Evolutionary conservation across 1,284 basidiomycete species (phyloP).

Genomic region (Cystobasidium pallidum): DNA sequence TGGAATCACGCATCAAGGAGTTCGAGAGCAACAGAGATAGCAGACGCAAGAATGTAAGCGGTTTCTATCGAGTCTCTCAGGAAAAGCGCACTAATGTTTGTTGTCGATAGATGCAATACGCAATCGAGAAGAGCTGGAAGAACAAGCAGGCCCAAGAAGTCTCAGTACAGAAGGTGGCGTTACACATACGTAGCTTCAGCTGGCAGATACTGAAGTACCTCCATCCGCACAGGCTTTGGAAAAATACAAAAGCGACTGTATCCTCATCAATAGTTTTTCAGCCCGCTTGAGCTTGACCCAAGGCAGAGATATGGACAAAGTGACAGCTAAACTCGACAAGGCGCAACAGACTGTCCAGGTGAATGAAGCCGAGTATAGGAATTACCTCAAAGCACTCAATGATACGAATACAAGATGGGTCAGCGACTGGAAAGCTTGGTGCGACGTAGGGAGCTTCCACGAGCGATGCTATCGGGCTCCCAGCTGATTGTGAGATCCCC

Average conservation of each 20-base stretch:
- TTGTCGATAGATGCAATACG: constrained; percentile 62
- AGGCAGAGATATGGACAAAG: constrained; percentile 90
- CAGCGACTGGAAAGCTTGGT: constrained; percentile 88
- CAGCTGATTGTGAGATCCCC: constrained; percentile 4
- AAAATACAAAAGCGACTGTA: constrained; percentile 91
- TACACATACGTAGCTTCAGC: neutral
- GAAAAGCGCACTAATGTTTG: neutral
- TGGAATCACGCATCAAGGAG: constrained; percentile 67
- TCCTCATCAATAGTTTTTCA: constrained; percentile 92
- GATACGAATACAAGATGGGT: constrained; percentile 89
- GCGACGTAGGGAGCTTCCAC: constrained; percentile 64
- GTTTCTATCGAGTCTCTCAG: neutral
- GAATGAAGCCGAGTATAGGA: constrained; percentile 84
- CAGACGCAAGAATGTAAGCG: constrained; percentile 67
- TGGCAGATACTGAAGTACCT: neutral
- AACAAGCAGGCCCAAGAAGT: constrained; percentile 79
- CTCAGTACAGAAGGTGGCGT: constrained; percentile 70
- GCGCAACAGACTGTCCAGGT: constrained; percentile 84
- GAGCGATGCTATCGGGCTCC: neutral
- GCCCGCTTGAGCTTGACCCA: constrained; percentile 91
- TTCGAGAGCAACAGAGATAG: constrained; percentile 71
- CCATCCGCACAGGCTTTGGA: constrained; percentile 70
- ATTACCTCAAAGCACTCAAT: constrained; percentile 78
- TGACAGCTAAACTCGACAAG: constrained; percentile 77
- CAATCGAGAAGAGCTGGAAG: constrained; percentile 85